Base-by-base conservation (phyloP, 23 red algal species). In the Chondrus crispus region DNA sequence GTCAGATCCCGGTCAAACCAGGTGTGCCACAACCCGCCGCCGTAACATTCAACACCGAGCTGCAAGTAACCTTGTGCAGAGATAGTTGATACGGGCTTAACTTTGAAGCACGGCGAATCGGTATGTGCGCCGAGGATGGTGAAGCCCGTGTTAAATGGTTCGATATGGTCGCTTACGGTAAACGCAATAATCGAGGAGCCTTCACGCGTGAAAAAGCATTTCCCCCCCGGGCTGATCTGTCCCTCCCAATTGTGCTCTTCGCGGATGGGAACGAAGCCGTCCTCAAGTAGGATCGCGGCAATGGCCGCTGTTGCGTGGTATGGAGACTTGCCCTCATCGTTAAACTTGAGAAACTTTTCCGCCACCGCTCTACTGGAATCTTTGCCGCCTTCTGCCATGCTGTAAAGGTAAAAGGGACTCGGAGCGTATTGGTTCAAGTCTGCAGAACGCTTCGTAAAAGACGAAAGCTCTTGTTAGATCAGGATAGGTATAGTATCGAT, bases 1-100 rank as follows among this genome's bases (percentile, higher is more conserved):
- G 90, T 97, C 24, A 97, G 82, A 71, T 97, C 95, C 19, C 95
- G 90, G 60, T 97, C 95, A 76, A 97, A 97, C 95, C 95, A 97
- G 39, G 95, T 97, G 66, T 97, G 88, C 95, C 95, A 97, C 63
- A 97, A 66, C n/a, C 95, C 95, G 36, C 95, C 95, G 0, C 95
- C 95, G 51, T 97, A 97, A 58, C 91, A 94, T 69, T 97, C 90
- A 19, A 97, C 95, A 6, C 90, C 95, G 33, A 93, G 14, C 75
- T 93, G 84, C 30, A 93, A 9, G 46, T 90, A 97, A 2, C 90
- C 85, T 7, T 48, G 30, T 10, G 52, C 68, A 39, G 64, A 37
- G 14, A 83, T 42, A 19, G 54, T 66, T 33, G 83, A 85, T n/a
- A 87, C 80, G 5, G 95, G 95, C 71, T 97, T 97, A 52, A 97